A percentile compares a stretch with the other conserved stretches of the same genome.
These are phyloP conservation scores for Geotrichum armillariae DNA, from an alignment of 1,139 yeast species.

Conservation along the genomic window DNA sequence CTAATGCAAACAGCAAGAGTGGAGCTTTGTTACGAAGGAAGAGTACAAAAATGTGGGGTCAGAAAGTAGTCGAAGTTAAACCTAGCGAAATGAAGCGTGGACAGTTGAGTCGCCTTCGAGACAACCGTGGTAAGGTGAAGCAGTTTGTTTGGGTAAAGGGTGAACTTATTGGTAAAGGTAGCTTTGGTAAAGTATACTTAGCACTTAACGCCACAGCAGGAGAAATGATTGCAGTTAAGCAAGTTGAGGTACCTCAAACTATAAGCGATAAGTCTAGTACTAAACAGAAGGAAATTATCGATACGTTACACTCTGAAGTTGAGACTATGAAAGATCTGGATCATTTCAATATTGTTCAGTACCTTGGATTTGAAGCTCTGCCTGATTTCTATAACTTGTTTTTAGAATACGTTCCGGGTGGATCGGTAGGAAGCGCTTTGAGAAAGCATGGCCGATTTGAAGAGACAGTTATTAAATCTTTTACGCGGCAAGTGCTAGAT, in stretches of 20 bases:
- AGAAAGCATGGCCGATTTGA: conserved; percentile 84
- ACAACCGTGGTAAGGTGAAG: conserved; percentile 65
- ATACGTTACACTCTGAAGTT: conserved; percentile 86
- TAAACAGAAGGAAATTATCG: conserved; percentile 59
- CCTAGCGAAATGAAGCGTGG: conserved; percentile 64
- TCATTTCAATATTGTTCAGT: conserved; percentile 92
- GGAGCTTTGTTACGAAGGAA: conserved; percentile 55
- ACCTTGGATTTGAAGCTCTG: conserved; percentile 85
- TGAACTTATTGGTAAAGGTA: conserved; percentile 93
- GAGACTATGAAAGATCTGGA: conserved; percentile 93
- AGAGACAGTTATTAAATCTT: conserved; percentile 67
- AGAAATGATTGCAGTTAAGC: conserved; percentile 98
- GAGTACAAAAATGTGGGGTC: conserved; percentile 98
- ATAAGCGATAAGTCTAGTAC: conserved; percentile 47
- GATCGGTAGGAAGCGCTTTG: conserved; percentile 86
- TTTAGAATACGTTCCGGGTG: conserved; percentile 96
- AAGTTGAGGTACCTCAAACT: conserved; percentile 68
- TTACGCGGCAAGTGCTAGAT: conserved; percentile 76
- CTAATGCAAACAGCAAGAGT: conserved; percentile 30
- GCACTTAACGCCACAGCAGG: conserved; percentile 96
- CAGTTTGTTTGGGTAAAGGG: conserved; percentile 98
- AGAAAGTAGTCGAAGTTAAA: conserved; percentile 86
- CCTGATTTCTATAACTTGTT: conserved; percentile 78
- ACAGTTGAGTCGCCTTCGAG: conserved; percentile 56
- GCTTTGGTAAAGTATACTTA: conserved; percentile 92